Percentiles rank a stretch among this genome's conserved stretches.
Conservation (phyloP, 1,284 basidiomycete species). For the Sporisorium iseilematis-ciliati region DNA sequence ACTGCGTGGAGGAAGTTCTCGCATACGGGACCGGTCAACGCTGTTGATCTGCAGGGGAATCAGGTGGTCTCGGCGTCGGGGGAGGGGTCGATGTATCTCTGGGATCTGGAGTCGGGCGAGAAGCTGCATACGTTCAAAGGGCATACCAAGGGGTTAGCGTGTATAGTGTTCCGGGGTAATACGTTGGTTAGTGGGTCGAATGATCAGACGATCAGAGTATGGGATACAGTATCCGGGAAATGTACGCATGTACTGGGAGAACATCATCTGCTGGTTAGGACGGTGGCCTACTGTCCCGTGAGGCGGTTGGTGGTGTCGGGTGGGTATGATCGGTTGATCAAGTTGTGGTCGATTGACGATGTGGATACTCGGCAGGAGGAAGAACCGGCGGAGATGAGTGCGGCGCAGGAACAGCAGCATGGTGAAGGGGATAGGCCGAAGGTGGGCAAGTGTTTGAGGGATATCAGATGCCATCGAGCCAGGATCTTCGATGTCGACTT, state of each 20-base stretch:
- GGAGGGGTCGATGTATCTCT: slow-evolving; percentile 54
- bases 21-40: slow-evolving; percentile 52
- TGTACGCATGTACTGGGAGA: slow-evolving; percentile 44
- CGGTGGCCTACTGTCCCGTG: slow-evolving; percentile 37
- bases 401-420: not conserved
- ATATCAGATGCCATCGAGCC: slow-evolving; percentile 31
- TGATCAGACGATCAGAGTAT: slow-evolving; percentile 59
- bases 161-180: slow-evolving; percentile 40
- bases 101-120: slow-evolving; percentile 48
- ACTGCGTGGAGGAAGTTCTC: slow-evolving; percentile 25
- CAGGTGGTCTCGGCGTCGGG: slow-evolving; percentile 56
- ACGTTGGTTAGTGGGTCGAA: slow-evolving; percentile 56
- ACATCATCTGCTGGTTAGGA: slow-evolving; percentile 53
- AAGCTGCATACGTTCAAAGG: slow-evolving; percentile 43
- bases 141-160: slow-evolving; percentile 57
- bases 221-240: slow-evolving; percentile 46
- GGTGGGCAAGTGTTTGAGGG: slow-evolving; percentile 23
- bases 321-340: slow-evolving; percentile 57
- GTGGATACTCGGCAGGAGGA: not conserved
- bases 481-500: slow-evolving; percentile 57
- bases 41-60: slow-evolving; percentile 35
- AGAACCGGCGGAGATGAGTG: not conserved
- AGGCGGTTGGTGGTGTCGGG: slow-evolving; percentile 48
- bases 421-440: not conserved
- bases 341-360: slow-evolving; percentile 37